Evolutionary conservation across 164 flowering plant species (phyloP).

Genomic region (Tetrastigma voinierianum): DNA sequence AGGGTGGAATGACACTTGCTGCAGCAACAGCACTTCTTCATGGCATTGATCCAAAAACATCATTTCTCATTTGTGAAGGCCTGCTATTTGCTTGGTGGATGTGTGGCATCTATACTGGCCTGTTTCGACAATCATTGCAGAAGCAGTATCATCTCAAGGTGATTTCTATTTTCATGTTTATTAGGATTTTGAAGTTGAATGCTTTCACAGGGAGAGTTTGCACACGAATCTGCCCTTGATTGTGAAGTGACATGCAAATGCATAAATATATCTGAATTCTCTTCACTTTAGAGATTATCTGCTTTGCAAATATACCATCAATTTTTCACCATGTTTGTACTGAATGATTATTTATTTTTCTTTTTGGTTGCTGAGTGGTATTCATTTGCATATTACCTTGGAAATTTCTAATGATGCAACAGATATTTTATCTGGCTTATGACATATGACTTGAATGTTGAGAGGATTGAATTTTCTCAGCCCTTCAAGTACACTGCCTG

Average conservation of each 20-base stretch:
- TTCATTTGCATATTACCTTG: no score
- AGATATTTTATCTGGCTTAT: no score
- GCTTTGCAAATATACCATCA: no score
- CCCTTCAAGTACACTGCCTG: no score
- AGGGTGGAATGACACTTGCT: slow-evolving; percentile 87
- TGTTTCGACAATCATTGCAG: slow-evolving; percentile 78
- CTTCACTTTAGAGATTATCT: no score
- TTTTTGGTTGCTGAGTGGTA: no score
- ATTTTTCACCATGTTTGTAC: no score
- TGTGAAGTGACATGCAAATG: not conserved
- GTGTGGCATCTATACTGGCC: slow-evolving; percentile 95
- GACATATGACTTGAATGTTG: no score
- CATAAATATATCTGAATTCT: not conserved
- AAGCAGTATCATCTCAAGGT: slow-evolving; percentile 97
- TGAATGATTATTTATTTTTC: no score
- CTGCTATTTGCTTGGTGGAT: slow-evolving; percentile 90
- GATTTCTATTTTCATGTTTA: not conserved
- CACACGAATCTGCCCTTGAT: not conserved
- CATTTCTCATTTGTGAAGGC: slow-evolving; percentile 78
- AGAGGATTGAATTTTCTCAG: no score
- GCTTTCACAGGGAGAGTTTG: not conserved
- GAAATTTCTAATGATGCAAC: no score
- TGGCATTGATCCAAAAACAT: slow-evolving; percentile 82
- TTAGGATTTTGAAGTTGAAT: not conserved
- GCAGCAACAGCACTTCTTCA: slow-evolving; percentile 66